These are phyloP conservation scores for Solanum hybrid DNA, from an alignment of 305 asterid genomes.

Conservation along the genomic window DNA sequence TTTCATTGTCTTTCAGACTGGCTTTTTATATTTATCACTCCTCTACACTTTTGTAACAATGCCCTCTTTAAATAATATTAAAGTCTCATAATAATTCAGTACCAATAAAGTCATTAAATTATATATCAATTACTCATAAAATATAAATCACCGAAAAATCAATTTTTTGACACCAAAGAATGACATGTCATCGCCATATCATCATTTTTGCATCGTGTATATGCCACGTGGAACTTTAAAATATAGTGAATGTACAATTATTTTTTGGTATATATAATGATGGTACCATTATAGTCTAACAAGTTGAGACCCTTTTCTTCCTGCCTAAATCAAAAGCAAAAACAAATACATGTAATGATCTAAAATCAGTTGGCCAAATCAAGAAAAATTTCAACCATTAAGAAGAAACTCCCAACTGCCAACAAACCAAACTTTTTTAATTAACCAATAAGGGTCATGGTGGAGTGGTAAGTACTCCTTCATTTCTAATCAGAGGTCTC, in stretches of 20 bases:
- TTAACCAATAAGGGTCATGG: neutral
- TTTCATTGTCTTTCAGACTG: rapidly evolving
- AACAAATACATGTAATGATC: neutral
- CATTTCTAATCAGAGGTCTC: neutral
- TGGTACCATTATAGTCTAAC: neutral
- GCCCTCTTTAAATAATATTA: neutral
- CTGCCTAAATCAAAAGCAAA: neutral
- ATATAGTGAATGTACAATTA: neutral
- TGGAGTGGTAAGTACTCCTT: too few relatives aligned
- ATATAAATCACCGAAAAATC: neutral
- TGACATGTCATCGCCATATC: neutral
- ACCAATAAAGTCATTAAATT: neutral
- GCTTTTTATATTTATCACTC: neutral
- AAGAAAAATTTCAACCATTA: neutral
- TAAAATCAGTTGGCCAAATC: neutral
- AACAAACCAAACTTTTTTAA: neutral
- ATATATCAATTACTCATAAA: neutral
- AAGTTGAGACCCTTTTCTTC: neutral
- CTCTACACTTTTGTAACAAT: neutral
- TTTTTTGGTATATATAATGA: neutral
- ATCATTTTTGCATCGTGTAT: neutral
- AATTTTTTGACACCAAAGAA: neutral
- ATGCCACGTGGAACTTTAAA: neutral
- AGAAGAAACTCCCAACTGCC: neutral
- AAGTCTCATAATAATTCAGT: neutral